Evolutionary conservation across 345 rosid genomes (phyloP), one percentile per base, ranked within the genome.

Genomic region (Brassica rapa): DNA sequence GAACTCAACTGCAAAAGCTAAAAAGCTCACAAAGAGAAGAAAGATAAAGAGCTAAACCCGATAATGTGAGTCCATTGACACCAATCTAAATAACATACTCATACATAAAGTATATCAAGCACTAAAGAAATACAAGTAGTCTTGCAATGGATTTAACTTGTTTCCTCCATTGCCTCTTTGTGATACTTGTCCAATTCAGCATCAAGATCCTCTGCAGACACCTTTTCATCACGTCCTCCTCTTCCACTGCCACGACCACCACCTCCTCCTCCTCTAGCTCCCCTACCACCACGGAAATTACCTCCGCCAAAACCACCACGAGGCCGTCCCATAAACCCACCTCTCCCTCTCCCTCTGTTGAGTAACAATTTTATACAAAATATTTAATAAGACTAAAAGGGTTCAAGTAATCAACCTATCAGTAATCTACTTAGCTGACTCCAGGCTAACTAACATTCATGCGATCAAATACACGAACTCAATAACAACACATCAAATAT

Each of bases 181-280:
- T 81, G 90, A 76, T 90, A 90, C 68, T 82, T 88, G 69, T 89
- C 91, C 86, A 88, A 62, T 53, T 85, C 88, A 57, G 89, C 87
- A 82, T 89, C 89, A 67, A 90, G 94, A 76, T 83, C 86, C 37
- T 86, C 90, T 5, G 86, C 84, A 30, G 97, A 82, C 12, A 82
- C 70, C 62, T 82, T 80, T 30, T 79, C 83, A 59, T 75, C 86
- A 19, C 60, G 72, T 24, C 79, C 84, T 24, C 79, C 84, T 77
- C 84, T 82, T 49, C 85, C 84, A 29, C 71, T 74, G 11, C 86
- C 82, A 64, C 77, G 86, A 53, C 72, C 72, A n/a, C 56, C 56
- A 51, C 82, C 85, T 15, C 84, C 73, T 15, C 87, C 59, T 21
- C 87, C 60, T 67, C 88, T 76, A 51, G 65, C 66, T 41, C 89